Evolutionary conservation across 192 early-diverging fungal genomes (phyloP).

Genomic region (Rhizoclosmatium globosum): DNA sequence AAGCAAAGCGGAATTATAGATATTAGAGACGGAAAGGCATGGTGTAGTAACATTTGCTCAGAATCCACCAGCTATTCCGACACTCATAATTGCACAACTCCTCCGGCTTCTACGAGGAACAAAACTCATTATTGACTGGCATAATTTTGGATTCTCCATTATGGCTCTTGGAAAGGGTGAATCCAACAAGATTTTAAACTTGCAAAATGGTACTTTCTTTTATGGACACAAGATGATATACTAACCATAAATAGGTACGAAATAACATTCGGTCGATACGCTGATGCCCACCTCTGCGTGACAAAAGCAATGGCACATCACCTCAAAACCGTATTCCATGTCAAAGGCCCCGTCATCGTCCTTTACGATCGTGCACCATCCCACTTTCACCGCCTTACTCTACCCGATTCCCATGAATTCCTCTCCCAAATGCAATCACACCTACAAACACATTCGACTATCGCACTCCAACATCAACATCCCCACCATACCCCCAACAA

Average conservation of each 20-base stretch:
- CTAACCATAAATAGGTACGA: constrained; percentile 70
- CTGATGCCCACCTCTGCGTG: constrained; percentile 86
- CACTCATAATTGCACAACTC: constrained; percentile 78
- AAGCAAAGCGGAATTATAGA: no score
- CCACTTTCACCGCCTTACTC: constrained; percentile 74
- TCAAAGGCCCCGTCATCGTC: no score
- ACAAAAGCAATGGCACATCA: constrained; percentile 82
- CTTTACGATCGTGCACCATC: constrained; percentile 85
- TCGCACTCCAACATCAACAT: no score
- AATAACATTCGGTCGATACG: constrained; percentile 64
- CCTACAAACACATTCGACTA: no score
- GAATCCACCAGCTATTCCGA: constrained; percentile 90
- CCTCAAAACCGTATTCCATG: constrained; percentile 59
- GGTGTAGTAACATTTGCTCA: neutral
- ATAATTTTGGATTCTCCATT: constrained; percentile 94
- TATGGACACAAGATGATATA: no score
- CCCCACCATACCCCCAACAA: constrained; percentile 5
- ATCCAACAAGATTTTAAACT: constrained; percentile 59
- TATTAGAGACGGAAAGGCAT: neutral
- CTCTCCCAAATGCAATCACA: no score
- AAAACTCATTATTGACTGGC: constrained; percentile 94
- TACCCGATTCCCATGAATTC: constrained; percentile 76
- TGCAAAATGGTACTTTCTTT: constrained; percentile 57
- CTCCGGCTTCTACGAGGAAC: constrained; percentile 71
- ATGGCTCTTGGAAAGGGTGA: constrained; percentile 76